Conservation (phyloP, 257 asterid species). For the Penstemon eatonii region DNA sequence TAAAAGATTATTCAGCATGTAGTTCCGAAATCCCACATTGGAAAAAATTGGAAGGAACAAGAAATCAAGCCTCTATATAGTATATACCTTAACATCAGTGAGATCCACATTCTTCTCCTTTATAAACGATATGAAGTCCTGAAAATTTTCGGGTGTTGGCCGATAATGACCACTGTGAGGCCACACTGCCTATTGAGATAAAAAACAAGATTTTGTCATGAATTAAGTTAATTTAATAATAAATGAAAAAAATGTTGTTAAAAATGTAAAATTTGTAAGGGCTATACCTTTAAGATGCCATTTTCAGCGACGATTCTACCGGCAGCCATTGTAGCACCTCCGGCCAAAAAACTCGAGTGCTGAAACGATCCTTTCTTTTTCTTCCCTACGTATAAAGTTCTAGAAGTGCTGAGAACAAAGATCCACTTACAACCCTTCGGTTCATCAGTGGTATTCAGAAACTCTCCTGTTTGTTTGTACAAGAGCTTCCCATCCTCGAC, state of each 20-base stretch:
- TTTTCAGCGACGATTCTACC: constrained; percentile 82
- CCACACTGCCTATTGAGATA: constrained; percentile 79
- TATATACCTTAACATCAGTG: constrained; percentile 64
- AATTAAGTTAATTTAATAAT: constrained; percentile 1
- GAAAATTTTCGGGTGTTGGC: constrained; percentile 85
- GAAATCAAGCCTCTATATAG: constrained; percentile 26
- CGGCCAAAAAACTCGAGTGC: constrained; percentile 93
- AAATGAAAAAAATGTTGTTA: not conserved
- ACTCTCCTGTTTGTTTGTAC: constrained; percentile 56
- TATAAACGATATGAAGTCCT: constrained; percentile 67
- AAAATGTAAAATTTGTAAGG: not conserved
- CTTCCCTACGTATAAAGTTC: constrained; percentile 75
- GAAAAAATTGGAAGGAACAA: constrained; percentile 7
- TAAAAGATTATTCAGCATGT: constrained; percentile 24
- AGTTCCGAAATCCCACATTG: not conserved
- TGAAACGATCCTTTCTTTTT: constrained; percentile 85
- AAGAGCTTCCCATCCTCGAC: constrained; percentile 70
- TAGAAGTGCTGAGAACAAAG: constrained; percentile 86
- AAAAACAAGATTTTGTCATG: not conserved
- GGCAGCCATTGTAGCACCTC: constrained; percentile 94
- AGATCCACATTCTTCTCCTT: constrained; percentile 68
- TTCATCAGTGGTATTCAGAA: constrained; percentile 57
- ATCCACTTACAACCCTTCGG: constrained; percentile 87
- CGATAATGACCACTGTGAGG: constrained; percentile 97
- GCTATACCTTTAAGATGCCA: constrained; percentile 71